Evolutionary conservation across 2,329 filamentous ascomycete species (phyloP).

Genomic region (Microcera coccophila): DNA sequence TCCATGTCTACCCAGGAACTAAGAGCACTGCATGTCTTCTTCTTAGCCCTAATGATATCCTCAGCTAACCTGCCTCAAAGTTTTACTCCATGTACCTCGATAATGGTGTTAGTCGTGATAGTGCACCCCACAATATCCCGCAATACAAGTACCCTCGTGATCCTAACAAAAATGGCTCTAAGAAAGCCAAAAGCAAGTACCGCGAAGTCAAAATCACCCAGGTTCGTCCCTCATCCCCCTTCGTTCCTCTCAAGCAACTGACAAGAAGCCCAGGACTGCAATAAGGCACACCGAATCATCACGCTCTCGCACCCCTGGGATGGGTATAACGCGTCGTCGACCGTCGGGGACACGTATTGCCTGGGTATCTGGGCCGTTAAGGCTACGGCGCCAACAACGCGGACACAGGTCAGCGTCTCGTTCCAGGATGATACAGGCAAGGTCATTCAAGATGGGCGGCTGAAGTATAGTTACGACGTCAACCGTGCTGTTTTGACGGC

Average conservation of each 20-base stretch:
- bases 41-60: too few relatives aligned
- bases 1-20: constrained; percentile 5
- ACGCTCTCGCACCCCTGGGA: background rate
- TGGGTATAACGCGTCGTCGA: background rate
- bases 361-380: background rate
- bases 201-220: too few relatives aligned
- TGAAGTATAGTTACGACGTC: background rate
- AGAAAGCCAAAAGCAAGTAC: too few relatives aligned
- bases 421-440: constrained; percentile 1
- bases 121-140: too few relatives aligned
- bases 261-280: too few relatives aligned
- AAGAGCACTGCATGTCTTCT: background rate
- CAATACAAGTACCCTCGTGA: too few relatives aligned
- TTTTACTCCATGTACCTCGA: constrained; percentile 8
- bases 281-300: too few relatives aligned
- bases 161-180: too few relatives aligned
- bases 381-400: background rate
- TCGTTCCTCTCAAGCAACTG: too few relatives aligned
- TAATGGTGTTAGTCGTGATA: too few relatives aligned
- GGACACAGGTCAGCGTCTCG: background rate
- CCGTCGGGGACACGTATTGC: background rate
- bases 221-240: too few relatives aligned
- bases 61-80: too few relatives aligned
- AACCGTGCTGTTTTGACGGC: background rate
- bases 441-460: background rate